These are phyloP conservation scores for Alternaria solani DNA, from an alignment of 2,329 filamentous ascomycete species.

Conservation along the genomic window DNA sequence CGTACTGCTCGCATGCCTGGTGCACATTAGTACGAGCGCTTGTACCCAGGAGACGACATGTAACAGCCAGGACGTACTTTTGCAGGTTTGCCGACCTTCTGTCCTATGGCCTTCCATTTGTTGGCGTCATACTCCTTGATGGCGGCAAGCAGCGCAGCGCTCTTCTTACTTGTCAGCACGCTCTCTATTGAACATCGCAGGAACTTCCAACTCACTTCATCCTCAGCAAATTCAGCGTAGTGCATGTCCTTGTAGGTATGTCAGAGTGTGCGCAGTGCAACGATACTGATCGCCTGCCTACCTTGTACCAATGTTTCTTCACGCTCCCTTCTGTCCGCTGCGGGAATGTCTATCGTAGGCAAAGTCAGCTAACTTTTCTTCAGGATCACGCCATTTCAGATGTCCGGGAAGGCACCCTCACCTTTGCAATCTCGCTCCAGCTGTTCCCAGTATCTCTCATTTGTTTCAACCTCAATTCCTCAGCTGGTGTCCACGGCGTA, in stretches of 20 bases:
- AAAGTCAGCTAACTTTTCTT: slow-evolving; percentile 27
- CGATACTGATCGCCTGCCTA: slow-evolving; percentile 50
- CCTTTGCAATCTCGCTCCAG: slow-evolving; percentile 99
- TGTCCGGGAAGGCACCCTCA: slow-evolving; percentile 46
- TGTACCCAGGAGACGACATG: slow-evolving; percentile 6
- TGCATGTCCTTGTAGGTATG: slow-evolving; percentile 83
- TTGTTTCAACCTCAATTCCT: slow-evolving; percentile 89
- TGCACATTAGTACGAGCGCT: slow-evolving; percentile 24
- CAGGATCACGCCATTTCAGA: neutral
- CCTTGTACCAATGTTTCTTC: slow-evolving; percentile 99
- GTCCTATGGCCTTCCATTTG: slow-evolving; percentile 97
- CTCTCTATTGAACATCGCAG: slow-evolving; percentile 14
- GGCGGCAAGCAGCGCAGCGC: slow-evolving; percentile 81
- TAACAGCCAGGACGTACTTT: slow-evolving; percentile 67
- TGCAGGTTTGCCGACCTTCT: slow-evolving; percentile 96
- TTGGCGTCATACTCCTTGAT: slow-evolving; percentile 99
- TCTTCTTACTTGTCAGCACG: slow-evolving; percentile 60
- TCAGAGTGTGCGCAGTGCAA: slow-evolving; percentile 23
- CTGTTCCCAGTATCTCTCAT: slow-evolving; percentile 94
- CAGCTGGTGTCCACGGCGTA: slow-evolving; percentile 95
- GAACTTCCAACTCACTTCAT: slow-evolving; percentile 71
- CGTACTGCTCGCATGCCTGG: slow-evolving; percentile 88
- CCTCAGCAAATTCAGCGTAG: slow-evolving; percentile 97
- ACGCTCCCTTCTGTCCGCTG: slow-evolving; percentile 94
- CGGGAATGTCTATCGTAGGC: slow-evolving; percentile 76